Base-by-base conservation (phyloP, 306 rosid species). In the Mucuna pruriens region DNA sequence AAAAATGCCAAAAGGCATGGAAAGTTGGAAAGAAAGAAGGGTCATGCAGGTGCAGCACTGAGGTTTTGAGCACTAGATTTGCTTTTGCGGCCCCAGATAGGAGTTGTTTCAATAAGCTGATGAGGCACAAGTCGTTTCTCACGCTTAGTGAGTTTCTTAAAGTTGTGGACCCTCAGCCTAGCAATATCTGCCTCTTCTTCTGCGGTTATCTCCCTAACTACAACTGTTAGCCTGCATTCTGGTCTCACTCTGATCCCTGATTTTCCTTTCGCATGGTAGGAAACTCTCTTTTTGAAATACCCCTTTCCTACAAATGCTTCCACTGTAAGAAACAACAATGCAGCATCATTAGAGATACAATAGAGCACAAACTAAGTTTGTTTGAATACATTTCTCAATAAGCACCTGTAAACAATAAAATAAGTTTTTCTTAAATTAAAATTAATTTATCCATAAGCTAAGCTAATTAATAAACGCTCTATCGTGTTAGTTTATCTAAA, bases 271-370 rank as follows among this genome's bases (percentile, higher is more conserved):
- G 71, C 58, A 82, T 94, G 98, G 72, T 68, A 83, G 8, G 86
- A 61, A 66, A 84, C 1, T 63, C 94, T 87, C 87, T 86, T 92
- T 72, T 61, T 63, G 48, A 54, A 94, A 74, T 58, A 71, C 16
- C 97, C 98, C 81, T 95, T 95, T 46, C 98, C 97, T 48, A 92
- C 90, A 84, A 90, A 92, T 69, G 98, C 97, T 86, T 92, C 97
- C 10, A 90, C 98, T 95, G 88, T 46, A 80, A 9, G 81, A 73
- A 81, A 84, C 51, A 64, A 52, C 48, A 60, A 67, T 1, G 13
- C n/a, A 5, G 46, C 55, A 58, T 75, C 80, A 85, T 82, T 45
- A 84, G 71, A 58, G 68, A n/a, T n/a, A n/a, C n/a, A n/a, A n/a
- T n/a, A n/a, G n/a, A n/a, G n/a, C n/a, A n/a, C n/a, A n/a, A n/a